Evolutionary conservation across 1,139 yeast species (phyloP).

Genomic region (Ogataea hybrid): DNA sequence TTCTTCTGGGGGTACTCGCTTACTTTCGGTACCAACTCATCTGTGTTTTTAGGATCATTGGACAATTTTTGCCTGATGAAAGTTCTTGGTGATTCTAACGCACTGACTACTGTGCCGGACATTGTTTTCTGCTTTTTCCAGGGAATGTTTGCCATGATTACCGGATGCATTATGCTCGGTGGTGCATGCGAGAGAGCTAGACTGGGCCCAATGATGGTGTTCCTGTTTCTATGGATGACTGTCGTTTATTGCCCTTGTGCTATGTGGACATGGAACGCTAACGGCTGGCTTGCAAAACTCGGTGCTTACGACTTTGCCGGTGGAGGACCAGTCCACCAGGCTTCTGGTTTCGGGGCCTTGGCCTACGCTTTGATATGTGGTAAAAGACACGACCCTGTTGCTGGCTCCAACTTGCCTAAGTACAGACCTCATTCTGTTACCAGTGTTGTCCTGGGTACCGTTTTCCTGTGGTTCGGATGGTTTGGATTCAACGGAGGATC

Average conservation of each 20-base stretch:
- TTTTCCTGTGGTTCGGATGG: conserved; percentile 98
- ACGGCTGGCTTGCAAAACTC: conserved; percentile 80
- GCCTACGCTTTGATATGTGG: conserved; percentile 91
- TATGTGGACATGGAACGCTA: conserved; percentile 94
- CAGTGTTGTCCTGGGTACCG: conserved; percentile 88
- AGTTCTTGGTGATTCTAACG: conserved; percentile 81
- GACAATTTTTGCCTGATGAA: conserved; percentile 75
- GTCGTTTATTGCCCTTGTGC: conserved; percentile 94
- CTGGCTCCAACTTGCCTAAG: conserved; percentile 70
- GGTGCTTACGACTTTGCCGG: conserved; percentile 97
- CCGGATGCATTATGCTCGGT: conserved; percentile 92
- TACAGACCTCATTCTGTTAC: conserved; percentile 91
- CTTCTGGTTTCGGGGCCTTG: conserved; percentile 92
- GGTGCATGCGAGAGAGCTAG: conserved; percentile 99
- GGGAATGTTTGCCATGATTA: conserved; percentile 93
- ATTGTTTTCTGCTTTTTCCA: conserved; percentile 86
- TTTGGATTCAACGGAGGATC: conserved; percentile 98
- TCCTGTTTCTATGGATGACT: conserved; percentile 92
- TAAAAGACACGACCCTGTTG: conserved; percentile 81
- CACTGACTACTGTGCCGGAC: conserved; percentile 67
- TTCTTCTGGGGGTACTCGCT: conserved; percentile 96
- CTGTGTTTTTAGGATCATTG: conserved; percentile 72
- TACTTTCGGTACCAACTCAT: conserved; percentile 69
- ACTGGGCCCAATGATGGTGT: conserved; percentile 93
- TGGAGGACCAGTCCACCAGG: conserved; percentile 96